Evolutionary conservation across 106 monocot species (phyloP), one percentile per base, ranked within the genome.

Genomic region (Alisma plantagoaquatica): DNA sequence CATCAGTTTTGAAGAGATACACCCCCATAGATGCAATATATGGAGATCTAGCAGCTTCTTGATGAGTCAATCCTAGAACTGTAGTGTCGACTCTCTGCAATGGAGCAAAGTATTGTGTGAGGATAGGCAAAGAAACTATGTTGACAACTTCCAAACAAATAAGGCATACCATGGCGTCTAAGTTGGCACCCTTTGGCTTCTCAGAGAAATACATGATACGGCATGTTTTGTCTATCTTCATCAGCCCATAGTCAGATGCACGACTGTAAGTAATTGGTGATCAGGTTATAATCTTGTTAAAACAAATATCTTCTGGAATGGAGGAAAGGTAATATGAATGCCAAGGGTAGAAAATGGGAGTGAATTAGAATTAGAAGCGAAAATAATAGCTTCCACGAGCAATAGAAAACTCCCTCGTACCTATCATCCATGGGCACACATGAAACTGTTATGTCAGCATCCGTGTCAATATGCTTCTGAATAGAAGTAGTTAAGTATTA

Each of bases 21-120:
- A 94, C 80, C 22, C 93, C 93, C 93, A 87, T 94, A 3, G 93
- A 94, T 27, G 93, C 87, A 51, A 94, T 80, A 53, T 75, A 94
- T 3, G 94, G 87, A 49, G 67, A 68, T 49, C 62, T 69, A 25
- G 31, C 27, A 33, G 77, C 72, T 53, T 77, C 83, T 66, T 67
- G 68, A 54, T 25, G 74, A 60, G 80, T 72, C 17, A 79, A 53
- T 46, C 84, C 65, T 43, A 80, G 67, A 29, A 73, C 50, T 16
- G 59, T 77, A 18, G 77, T 77, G 54, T 68, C 77, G 14, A 77
- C 75, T 78, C 62, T 86, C 86, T 86, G 82, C 60, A 61, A 19
- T 17, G 2, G 41, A 49, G 15, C 24, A 51, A n/a, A n/a, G n/a
- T n/a, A n/a, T n/a, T n/a, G n/a, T n/a, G n/a, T n/a, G n/a, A n/a